Base-by-base conservation (phyloP, 1,284 basidiomycete genomes). In the Lentinus polychrous region DNA sequence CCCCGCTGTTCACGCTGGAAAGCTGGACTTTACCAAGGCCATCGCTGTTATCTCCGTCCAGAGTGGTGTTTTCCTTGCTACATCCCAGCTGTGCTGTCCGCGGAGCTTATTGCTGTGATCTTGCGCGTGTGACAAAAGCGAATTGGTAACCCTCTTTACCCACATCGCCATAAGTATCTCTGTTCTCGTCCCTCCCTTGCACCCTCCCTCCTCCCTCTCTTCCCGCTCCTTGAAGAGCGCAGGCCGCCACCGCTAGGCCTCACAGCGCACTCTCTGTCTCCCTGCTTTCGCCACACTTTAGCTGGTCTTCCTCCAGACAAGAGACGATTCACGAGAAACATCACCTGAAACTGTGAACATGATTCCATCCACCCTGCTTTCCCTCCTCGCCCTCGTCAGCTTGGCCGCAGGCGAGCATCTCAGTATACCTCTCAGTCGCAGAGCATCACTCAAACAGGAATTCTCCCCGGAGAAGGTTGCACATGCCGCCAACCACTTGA, bases 391-490 rank as follows among this genome's bases (percentile, higher is more conserved):
- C 39, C 52, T 60, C 43, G 51, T 49, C 32, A 39, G 46, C n/a
- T 44, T 58, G 35, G 56, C 47, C 8, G 48, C 42, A 36, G 58
- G 56, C n/a, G 58, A 60, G 35, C 52, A 55, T 8, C 39, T 58
- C 31, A 49, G 52, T 45, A 43, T 60, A n/a, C 58, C 58, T 5
- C 49, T 60, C 12, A 38, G 39, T 23, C 48, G 56, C 20, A 54
- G 55, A 44, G 39, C 22, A 17, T 45, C 36, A 8, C 48, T 27
- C 10, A 8, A 42, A 12, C 22, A 42, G 12, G 18, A 22, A 6
- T 23, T 49, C 42, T 40, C 50, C 43, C 36, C 46, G 11, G 46
- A 37, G 8, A 45, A 45, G 15, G 48, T 54, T 17, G 42, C 50
- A 10, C 43, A 36, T 22, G 49, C 54, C 22, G 55, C 52, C 8